A percentile compares a stretch with the other conserved stretches of the same genome.
Conservation (phyloP, 192 early-diverging fungal species). For the Coemansia sp. region DNA sequence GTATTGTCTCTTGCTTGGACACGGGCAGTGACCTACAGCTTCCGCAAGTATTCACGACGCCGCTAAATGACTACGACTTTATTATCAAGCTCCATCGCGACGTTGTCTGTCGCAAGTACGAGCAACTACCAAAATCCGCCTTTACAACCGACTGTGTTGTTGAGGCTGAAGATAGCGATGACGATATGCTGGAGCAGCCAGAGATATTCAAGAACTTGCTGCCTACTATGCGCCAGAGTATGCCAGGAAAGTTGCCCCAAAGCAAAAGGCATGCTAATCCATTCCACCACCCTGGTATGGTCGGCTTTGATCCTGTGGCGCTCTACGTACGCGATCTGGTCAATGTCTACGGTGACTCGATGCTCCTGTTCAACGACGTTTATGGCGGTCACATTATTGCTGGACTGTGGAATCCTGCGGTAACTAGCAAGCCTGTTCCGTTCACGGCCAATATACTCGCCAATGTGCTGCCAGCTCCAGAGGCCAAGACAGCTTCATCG, state of each 20-base stretch:
- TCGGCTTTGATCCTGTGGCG: constrained; percentile 75
- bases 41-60: constrained; percentile 73
- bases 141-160: constrained; percentile 10
- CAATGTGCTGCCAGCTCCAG: constrained; percentile 15
- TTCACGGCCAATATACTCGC: constrained; percentile 17
- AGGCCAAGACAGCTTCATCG: not conserved
- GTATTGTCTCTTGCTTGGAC: constrained; percentile 44
- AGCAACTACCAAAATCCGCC: constrained; percentile 55
- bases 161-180: not conserved
- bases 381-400: constrained; percentile 44
- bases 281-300: constrained; percentile 61
- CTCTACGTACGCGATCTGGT: constrained; percentile 68
- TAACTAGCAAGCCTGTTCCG: not conserved
- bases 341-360: constrained; percentile 31
- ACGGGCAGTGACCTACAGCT: constrained; percentile 24
- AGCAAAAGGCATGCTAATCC: constrained; percentile 34
- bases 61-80: constrained; percentile 75
- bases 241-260: not conserved
- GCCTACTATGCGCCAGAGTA: constrained; percentile 5
- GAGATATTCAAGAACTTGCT: constrained; percentile 76
- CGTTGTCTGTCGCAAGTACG: constrained; percentile 59
- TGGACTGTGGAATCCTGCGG: constrained; percentile 43
- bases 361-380: constrained; percentile 44
- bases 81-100: constrained; percentile 66
- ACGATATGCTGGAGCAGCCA: constrained; percentile 18